Percentiles rank a stretch among this genome's conserved stretches.
Conservation (phyloP, 129 eudicot species). For the Lactuca saligna region DNA sequence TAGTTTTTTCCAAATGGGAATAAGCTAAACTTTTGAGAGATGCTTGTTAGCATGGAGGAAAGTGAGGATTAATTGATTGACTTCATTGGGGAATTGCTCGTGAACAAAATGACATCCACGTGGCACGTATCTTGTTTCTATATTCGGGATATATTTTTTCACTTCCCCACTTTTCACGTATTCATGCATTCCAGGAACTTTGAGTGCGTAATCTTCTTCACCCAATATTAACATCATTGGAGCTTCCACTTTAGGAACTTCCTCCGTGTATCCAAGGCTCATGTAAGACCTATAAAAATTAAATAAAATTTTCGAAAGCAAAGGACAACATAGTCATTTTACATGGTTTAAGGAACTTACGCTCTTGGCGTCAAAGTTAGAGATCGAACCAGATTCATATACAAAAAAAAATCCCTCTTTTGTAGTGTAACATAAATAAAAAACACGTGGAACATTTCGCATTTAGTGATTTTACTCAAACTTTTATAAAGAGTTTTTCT, state of each 20-base stretch:
- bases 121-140: background rate
- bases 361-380: no score
- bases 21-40: no score
- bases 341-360: no score
- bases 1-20: no score
- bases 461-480: no score
- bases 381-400: no score
- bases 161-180: slow-evolving; percentile 19
- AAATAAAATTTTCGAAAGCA: no score
- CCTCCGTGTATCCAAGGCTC: background rate
- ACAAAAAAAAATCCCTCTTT: no score
- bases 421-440: no score
- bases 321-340: no score
- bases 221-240: slow-evolving; percentile 8
- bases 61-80: slow-evolving; percentile 15
- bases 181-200: slow-evolving; percentile 17
- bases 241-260: slow-evolving; percentile 6
- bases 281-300: slow-evolving; percentile 14
- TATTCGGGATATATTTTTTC: slow-evolving; percentile 9
- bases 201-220: slow-evolving; percentile 5
- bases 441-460: no score
- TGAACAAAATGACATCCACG: slow-evolving; percentile 23
- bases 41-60: background rate
- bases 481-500: no score
- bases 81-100: slow-evolving; percentile 22